These are phyloP conservation scores for Fusarium chaquense DNA, from an alignment of 2,329 filamentous ascomycete species.

Conservation along the genomic window DNA sequence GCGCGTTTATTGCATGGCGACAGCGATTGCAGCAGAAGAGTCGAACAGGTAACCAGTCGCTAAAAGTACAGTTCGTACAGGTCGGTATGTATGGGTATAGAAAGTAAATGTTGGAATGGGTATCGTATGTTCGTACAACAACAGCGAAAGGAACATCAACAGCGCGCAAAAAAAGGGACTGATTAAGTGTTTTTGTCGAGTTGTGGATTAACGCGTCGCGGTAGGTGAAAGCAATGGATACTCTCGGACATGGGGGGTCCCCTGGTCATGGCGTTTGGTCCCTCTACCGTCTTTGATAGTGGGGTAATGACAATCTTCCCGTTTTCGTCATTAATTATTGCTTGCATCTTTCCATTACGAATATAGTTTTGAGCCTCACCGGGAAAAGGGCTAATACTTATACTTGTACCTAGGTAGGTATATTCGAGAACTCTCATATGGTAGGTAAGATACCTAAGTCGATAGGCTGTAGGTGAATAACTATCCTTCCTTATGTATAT, in stretches of 20 bases:
- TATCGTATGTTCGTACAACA: conserved; percentile 31
- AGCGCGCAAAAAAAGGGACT: conserved; percentile 32
- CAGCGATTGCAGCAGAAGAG: conserved; percentile 2
- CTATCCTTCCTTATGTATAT: not conserved
- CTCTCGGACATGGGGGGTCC: conserved; percentile 15
- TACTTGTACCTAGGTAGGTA: not conserved
- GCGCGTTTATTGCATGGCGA: conserved; percentile 45
- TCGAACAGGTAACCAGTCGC: conserved; percentile 6
- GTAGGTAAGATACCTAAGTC: no score
- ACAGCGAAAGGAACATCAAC: conserved; percentile 32
- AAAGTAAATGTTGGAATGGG: conserved; percentile 8
- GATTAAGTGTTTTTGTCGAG: conserved; percentile 41
- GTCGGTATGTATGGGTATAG: conserved; percentile 4
- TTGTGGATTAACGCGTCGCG: conserved; percentile 34
- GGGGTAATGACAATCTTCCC: conserved; percentile 7
- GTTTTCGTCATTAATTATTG: not conserved
- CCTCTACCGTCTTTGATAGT: conserved; percentile 24
- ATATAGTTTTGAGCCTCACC: not conserved
- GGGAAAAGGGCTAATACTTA: not conserved
- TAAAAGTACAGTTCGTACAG: conserved; percentile 2
- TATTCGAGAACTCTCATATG: not conserved
- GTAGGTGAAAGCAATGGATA: conserved; percentile 5
- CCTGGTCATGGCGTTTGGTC: conserved; percentile 14
- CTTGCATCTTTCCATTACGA: not conserved
- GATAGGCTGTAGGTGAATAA: no score